Base-by-base conservation (phyloP, 2,329 filamentous ascomycete genomes). In the Ophiostoma tasmaniense region DNA sequence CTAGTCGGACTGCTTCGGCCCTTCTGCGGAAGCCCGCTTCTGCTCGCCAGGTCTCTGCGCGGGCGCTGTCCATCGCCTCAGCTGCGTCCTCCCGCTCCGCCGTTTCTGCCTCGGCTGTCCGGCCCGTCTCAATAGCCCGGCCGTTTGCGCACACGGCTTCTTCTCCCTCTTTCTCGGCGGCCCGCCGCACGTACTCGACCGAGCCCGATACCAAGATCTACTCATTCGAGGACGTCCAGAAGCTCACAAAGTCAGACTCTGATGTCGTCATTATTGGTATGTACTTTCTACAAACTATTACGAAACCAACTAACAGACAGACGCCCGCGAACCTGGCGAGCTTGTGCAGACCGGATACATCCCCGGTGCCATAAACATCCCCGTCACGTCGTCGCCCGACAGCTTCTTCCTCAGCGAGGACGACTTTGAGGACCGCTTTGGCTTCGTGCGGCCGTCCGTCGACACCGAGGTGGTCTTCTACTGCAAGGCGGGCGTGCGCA, bases 401-500 rank as follows among this genome's bases (percentile, higher is more conserved):
- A 89, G 89, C 70, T 88, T 96, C 75, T 90, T 93, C 78, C 84
- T 97, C 8, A 77, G 83, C 0, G 82, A 84, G 0, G 90, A 91
- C 14, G 93, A 97, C 72, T 98, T 98, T 76, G 85, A 90, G 76
- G 91, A 92, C 71, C 81, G 89, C 20, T 93, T 92, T 78, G 93
- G 92, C 3, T 96, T 90, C 75, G 80, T 83, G 70, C 90, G 91
- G 71, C 93, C 83, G 0, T 74, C 75, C 2, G 81, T 81, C 70
- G 82, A 86, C 62, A 77, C 78, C 39, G 82, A 86, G 72, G 77
- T 97, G 17, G 84, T 98, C 3, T 95, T 98, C 75, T 98, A 97
- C 79, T 99, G 95, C 80, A 96, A 92, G 81, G 89, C 93, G 0
- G 95, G 95, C 1, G 91, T 98, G 72, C 84, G 95, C 76, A 92